These are phyloP conservation scores for Aspergillus pseudoviridinutans DNA, from an alignment of 2,329 filamentous ascomycete species.

Conservation along the genomic window DNA sequence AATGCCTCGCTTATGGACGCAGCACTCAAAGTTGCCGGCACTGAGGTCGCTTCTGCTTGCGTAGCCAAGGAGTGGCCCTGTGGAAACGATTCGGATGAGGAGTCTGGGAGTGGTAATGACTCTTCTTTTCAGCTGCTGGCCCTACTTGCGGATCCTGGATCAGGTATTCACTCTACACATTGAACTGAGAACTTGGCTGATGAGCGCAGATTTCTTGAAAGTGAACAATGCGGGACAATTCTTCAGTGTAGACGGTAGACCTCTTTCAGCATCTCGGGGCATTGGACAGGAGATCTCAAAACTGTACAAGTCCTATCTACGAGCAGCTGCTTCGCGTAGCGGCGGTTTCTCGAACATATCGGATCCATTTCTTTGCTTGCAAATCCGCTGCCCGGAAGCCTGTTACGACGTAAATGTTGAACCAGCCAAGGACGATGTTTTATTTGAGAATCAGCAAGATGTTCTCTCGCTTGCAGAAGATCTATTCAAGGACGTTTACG, in stretches of 20 bases:
- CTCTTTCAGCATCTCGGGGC: conserved; percentile 49
- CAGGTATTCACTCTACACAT: conserved; percentile 22
- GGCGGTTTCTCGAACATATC: conserved; percentile 28
- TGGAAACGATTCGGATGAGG: conserved; percentile 13
- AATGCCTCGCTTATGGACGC: conserved; percentile 49
- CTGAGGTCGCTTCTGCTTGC: conserved; percentile 52
- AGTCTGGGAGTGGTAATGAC: neutral
- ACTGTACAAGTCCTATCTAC: conserved; percentile 49
- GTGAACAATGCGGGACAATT: conserved; percentile 43
- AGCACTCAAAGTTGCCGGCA: conserved; percentile 53
- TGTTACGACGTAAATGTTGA: conserved; percentile 62
- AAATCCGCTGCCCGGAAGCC: conserved; percentile 50
- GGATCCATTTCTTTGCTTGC: conserved; percentile 55
- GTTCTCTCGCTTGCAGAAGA: conserved; percentile 43
- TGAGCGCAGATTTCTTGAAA: conserved; percentile 32
- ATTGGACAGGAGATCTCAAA: conserved; percentile 52
- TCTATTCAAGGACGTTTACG: conserved; percentile 26
- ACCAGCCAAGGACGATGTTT: conserved; percentile 59
- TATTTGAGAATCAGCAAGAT: conserved; percentile 49
- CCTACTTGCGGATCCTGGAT: conserved; percentile 47
- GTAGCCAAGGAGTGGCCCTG: conserved; percentile 26
- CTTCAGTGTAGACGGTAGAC: conserved; percentile 55
- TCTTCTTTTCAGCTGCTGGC: conserved; percentile 43
- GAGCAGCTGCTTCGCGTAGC: conserved; percentile 25
- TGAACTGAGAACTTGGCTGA: conserved; percentile 15